Evolutionary conservation across 1,284 basidiomycete genomes (phyloP).

Genomic region (Pyrrhoderma lamaoense): DNA sequence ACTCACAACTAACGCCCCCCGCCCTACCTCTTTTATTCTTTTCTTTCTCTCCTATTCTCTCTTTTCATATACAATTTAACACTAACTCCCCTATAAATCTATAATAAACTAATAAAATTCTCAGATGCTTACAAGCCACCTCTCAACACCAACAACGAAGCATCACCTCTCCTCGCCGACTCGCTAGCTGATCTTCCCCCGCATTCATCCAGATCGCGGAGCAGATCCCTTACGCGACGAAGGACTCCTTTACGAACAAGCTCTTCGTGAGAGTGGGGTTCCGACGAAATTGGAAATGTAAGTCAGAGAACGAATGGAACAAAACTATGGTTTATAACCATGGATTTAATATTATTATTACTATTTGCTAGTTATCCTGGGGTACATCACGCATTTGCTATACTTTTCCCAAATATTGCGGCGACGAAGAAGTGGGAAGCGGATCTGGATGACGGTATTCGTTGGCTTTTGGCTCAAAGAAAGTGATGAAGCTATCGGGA

Average conservation of each 20-base stretch:
- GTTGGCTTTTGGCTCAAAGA: neutral
- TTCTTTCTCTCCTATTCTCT: too few relatives aligned
- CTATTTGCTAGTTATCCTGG: constrained; percentile 12
- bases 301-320: too few relatives aligned
- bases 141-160: constrained; percentile 13
- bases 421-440: constrained; percentile 7
- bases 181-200: constrained; percentile 20
- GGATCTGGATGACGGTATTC: constrained; percentile 7
- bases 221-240: constrained; percentile 24
- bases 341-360: too few relatives aligned
- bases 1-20: too few relatives aligned
- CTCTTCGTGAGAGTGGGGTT: constrained; percentile 18
- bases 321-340: too few relatives aligned
- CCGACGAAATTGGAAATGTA: constrained; percentile 19
- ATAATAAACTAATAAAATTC: too few relatives aligned
- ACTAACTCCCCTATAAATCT: too few relatives aligned
- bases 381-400: constrained; percentile 9
- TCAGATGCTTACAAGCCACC: constrained; percentile 17
- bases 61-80: too few relatives aligned
- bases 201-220: constrained; percentile 21
- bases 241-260: constrained; percentile 21
- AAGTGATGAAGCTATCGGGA: too few relatives aligned
- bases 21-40: too few relatives aligned
- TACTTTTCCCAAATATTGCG: constrained; percentile 5
- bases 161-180: constrained; percentile 21